Evolutionary conservation across 2,329 filamentous ascomycete genomes (phyloP), one percentile per base, ranked within the genome.

Genomic region (Helotiales sp.): DNA sequence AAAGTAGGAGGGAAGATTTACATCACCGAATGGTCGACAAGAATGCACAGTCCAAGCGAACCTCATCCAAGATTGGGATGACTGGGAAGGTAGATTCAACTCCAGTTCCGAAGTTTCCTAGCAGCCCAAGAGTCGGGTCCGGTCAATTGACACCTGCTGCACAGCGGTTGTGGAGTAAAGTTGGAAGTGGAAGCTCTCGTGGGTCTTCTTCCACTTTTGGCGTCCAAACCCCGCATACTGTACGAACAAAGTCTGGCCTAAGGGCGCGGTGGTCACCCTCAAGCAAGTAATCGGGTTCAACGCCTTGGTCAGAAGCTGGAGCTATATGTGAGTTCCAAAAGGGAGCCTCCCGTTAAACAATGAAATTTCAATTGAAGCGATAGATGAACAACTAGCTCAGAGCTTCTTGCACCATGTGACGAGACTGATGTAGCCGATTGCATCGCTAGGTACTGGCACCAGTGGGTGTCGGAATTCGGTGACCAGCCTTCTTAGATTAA

Each of bases 21-120:
- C 93, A 96, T 78, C 89, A 95, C 74, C 87, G 89, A 40, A 93
- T 97, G 85, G 93, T 97, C 2, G 94, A 97, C 69, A 88, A 88
- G 61, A 92, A 92, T 24, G 87, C 91, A 13, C 88, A 88, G 74
- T 90, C 86, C 2, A 94, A 93, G 77, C 87, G 90, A 59, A 84
- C 85, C 28, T 84, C 86, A 4, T 84, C 85, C 7, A 85, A 84
- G 64, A 81, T 85, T 20, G 88, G 87, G 26, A 83, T 87, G 69
- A 87, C 84, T 3, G 89, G 85, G 15, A 91, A 84, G 72, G 83
- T 81, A 13, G 84, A 86, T 34, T 79, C 80, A 66, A 88, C 86
- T 2, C 89, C 89, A 0, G 85, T 89, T n/a, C 91, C 92, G 8
- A 87, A 85, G 72, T 92, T 92, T 69, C 87, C 89, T 1, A 91